A percentile compares a stretch with the other conserved stretches of the same genome.
phyloP scores from a whole-genome alignment of 2,329 filamentous ascomycete genomes.

The Xylaria multiplex region DNA sequence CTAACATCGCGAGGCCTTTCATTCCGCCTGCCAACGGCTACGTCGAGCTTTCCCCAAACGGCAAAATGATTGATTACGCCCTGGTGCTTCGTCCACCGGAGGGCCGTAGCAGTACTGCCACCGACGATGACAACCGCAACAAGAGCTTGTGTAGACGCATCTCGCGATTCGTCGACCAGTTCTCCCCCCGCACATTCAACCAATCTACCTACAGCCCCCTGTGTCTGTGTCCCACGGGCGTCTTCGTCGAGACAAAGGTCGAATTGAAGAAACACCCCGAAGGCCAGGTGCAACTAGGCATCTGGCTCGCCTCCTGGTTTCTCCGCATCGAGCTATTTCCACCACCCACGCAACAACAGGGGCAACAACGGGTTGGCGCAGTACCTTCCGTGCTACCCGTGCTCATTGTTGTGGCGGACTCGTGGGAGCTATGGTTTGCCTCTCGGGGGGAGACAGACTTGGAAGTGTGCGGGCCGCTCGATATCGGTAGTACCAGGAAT shows the following conservation, averaged over 20 bases:
- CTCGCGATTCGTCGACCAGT: neutral
- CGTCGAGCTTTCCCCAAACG: neutral
- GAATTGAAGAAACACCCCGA: neutral
- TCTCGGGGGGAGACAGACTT: neutral
- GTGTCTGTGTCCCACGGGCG: neutral
- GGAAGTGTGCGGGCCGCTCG: conserved; percentile 1
- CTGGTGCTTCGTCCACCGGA: neutral
- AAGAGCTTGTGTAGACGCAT: neutral
- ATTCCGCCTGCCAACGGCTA: neutral
- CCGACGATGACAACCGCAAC: neutral
- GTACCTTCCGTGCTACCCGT: conserved; percentile 3
- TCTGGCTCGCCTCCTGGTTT: conserved; percentile 17
- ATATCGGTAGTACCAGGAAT: neutral
- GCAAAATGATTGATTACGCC: neutral
- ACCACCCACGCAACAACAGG: neutral
- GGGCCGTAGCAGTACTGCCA: neutral
- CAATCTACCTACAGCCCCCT: conserved; percentile 10
- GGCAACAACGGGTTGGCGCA: neutral
- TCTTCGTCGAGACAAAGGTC: conserved; percentile 14
- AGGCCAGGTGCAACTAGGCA: conserved; percentile 7
- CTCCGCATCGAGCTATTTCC: conserved; percentile 6
- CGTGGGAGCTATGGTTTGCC: conserved; percentile 9
- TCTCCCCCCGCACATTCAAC: conserved; percentile 5
- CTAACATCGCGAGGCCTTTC: conserved; percentile 16
- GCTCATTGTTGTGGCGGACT: neutral